Conservation (phyloP, 345 rosid species). For the Rhodamnia argentea region DNA sequence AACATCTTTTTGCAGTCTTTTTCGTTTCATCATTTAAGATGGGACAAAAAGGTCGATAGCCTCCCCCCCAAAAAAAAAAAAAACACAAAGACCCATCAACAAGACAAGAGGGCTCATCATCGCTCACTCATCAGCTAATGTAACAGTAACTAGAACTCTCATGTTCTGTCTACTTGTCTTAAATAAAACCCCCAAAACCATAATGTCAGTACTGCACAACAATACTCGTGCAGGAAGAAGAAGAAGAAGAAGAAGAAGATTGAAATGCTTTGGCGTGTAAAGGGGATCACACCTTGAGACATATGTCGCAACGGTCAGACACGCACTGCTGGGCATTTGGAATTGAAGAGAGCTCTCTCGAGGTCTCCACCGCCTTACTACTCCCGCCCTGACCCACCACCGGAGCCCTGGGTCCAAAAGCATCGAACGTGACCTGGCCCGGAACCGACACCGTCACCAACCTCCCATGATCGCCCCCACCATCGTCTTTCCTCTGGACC, state of each 20-base stretch:
- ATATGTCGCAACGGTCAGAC: constrained; percentile 27
- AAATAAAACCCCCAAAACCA: not conserved
- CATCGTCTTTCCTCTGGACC: constrained; percentile 12
- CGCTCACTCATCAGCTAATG: not conserved
- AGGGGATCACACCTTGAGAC: constrained; percentile 38
- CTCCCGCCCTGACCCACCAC: not conserved
- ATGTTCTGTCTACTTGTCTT: not conserved
- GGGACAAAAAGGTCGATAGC: not conserved
- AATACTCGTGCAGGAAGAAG: not conserved
- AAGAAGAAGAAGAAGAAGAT: not conserved
- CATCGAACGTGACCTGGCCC: constrained; percentile 11
- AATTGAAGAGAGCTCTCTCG: constrained; percentile 85
- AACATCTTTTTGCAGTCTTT: not conserved
- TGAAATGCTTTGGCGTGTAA: not conserved
- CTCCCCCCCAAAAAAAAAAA: not conserved
- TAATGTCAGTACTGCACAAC: not conserved
- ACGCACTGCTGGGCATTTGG: constrained; percentile 31
- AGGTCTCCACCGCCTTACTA: constrained; percentile 17
- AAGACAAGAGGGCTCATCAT: not conserved
- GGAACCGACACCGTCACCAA: constrained; percentile 5
- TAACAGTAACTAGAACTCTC: not conserved
- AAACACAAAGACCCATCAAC: not conserved
- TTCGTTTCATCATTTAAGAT: not conserved
- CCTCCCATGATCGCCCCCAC: not conserved
- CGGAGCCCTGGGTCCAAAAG: constrained; percentile 11